Evolutionary conservation across 2,329 filamentous ascomycete genomes (phyloP).

Genomic region (Penicillium sumatraense): DNA sequence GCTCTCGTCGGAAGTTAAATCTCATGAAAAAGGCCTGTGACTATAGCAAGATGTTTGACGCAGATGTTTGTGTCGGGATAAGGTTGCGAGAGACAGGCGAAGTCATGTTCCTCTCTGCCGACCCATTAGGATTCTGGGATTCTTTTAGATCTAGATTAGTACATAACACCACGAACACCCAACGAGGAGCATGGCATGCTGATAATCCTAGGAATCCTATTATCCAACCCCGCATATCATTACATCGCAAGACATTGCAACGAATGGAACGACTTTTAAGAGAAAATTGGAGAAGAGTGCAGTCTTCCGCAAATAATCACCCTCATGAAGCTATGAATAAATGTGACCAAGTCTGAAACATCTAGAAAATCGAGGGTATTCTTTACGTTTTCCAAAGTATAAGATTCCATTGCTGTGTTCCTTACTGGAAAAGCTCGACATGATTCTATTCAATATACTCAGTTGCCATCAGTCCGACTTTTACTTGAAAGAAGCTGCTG

Average conservation of each 20-base stretch:
- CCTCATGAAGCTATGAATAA: not conserved
- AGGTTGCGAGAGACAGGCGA: slow-evolving; percentile 20
- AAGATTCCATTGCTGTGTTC: not conserved
- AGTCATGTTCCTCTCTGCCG: slow-evolving; percentile 20
- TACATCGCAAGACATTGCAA: not conserved
- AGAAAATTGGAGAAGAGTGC: not conserved
- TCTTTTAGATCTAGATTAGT: slow-evolving; percentile 12
- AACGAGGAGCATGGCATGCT: not conserved
- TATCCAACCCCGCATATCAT: not conserved
- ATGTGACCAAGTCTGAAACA: not conserved
- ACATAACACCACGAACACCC: not conserved
- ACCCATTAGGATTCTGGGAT: slow-evolving; percentile 13
- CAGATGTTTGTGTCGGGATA: slow-evolving; percentile 18
- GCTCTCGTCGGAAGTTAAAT: slow-evolving; percentile 10
- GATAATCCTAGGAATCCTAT: not conserved
- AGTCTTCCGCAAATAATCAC: not conserved
- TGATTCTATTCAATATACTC: not conserved
- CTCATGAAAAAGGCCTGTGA: slow-evolving; percentile 18
- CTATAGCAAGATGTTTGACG: slow-evolving; percentile 19
- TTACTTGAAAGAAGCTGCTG: not conserved
- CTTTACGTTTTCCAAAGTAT: not conserved
- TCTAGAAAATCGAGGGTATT: not conserved
- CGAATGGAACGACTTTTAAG: not conserved
- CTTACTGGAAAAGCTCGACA: not conserved
- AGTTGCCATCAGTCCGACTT: not conserved